Evolutionary conservation across 495 filamentous ascomycete genomes (phyloP), one percentile per base, ranked within the genome.

Genomic region (Lasiosphaeria ovina): DNA sequence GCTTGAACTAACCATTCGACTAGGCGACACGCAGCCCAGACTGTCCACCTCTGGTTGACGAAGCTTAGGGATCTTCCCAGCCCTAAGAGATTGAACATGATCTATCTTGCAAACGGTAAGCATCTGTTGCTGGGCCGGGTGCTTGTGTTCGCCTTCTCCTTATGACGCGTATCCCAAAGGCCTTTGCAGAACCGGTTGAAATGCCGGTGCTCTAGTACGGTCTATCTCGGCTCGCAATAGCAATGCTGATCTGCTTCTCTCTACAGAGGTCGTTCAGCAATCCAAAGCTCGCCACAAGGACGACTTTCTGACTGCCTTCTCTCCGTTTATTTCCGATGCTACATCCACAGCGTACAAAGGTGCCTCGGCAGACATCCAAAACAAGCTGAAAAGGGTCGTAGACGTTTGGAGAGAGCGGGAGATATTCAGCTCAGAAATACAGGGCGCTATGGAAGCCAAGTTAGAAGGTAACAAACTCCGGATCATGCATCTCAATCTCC

Each of bases 21-120:
- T 59, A 97, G 93, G 69, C 87, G 93, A 71, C 89, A 97, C 74
- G 93, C 95, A 58, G 87, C 94, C 57, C 85, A 88, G 47, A 97
- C 91, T 9, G 92, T 87, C 14, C 87, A 91, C 66, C 77, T 97
- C 45, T 98, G 94, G 95, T 77, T 96, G 38, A 87, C 92, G 61
- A 86, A 89, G 66, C 76, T 99, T 59, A 93, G 89, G 66, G 92
- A 97, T 60, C 89, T 92, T 0, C 80, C 85, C 12, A 84, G 89
- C 42, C 83, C 86, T 52, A 97, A 96, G 73, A 86, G 90, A 64
- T 79, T 99, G 54, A 97, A 89, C 66, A 82, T 98, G 64, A 85
- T 99, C 51, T 98, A 98, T 71, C 86, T 99, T 44, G 93, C 92
- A 52, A 99, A 99, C 77, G 92, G 91, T 95, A 78, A 61, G 79